phyloP scores from a whole-genome alignment of 2,329 filamentous ascomycete genomes.

The Geosmithia flava region DNA sequence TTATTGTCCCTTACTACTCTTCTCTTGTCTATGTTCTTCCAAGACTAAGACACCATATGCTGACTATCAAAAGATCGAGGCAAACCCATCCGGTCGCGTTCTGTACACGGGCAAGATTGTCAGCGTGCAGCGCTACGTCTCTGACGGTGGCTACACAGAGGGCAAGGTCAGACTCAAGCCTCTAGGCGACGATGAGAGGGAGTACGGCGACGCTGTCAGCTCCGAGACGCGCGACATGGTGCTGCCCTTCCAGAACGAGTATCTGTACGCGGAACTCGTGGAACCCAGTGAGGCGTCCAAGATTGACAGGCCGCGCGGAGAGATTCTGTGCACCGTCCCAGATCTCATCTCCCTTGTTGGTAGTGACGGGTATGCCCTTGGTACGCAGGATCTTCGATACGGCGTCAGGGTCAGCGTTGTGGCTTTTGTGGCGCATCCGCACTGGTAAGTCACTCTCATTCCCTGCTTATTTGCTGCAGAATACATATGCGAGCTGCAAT shows the following conservation, averaged over 20 bases:
- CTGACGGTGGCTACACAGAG: slow-evolving; percentile 45
- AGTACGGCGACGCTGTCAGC: slow-evolving; percentile 12
- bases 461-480: too few relatives aligned
- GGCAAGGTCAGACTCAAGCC: slow-evolving; percentile 43
- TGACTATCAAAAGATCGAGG: slow-evolving; percentile 46
- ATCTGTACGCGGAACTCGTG: slow-evolving; percentile 44
- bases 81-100: slow-evolving; percentile 36
- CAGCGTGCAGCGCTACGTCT: slow-evolving; percentile 36
- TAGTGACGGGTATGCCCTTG: slow-evolving; percentile 42
- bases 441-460: slow-evolving; percentile 28
- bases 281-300: slow-evolving; percentile 12
- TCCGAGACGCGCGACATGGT: slow-evolving; percentile 32
- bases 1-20: slow-evolving; percentile 35
- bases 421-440: slow-evolving; percentile 32
- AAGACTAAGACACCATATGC: slow-evolving; percentile 18
- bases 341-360: slow-evolving; percentile 45
- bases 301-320: slow-evolving; percentile 5
- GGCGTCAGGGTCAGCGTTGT: slow-evolving; percentile 29
- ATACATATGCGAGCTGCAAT: slow-evolving; percentile 9
- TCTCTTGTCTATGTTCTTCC: slow-evolving; percentile 9
- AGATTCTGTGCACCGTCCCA: slow-evolving; percentile 39
- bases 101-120: slow-evolving; percentile 55
- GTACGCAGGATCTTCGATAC: slow-evolving; percentile 43
- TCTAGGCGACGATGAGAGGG: slow-evolving; percentile 11
- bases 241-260: slow-evolving; percentile 65